Conservation (phyloP, 345 rosid species). For the Turnera subulata region DNA sequence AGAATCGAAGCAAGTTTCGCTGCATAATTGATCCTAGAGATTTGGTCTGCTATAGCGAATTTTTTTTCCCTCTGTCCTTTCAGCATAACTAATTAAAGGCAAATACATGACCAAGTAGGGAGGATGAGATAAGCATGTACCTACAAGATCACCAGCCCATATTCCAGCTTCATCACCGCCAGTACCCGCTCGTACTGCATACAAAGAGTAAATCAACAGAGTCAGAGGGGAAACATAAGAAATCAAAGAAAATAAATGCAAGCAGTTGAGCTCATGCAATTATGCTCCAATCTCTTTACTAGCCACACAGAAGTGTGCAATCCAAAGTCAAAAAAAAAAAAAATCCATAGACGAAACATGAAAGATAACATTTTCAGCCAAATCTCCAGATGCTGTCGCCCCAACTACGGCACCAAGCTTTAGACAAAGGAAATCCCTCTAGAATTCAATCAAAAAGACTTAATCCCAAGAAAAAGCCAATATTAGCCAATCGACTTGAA, state of each 20-base stretch:
- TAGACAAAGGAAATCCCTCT: too few species aligned
- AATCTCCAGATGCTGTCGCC: too few species aligned
- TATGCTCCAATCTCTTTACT: background rate
- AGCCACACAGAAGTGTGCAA: background rate
- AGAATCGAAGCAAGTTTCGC: too few species aligned
- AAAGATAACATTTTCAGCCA: background rate
- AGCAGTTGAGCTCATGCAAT: constrained; percentile 7
- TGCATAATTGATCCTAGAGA: too few species aligned
- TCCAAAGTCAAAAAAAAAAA: background rate
- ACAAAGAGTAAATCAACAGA: constrained; percentile 15
- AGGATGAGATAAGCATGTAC: constrained; percentile 70
- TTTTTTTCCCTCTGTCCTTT: background rate
- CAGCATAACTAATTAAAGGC: constrained; percentile 4
- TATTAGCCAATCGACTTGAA: too few species aligned
- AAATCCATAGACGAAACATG: background rate
- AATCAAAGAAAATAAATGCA: background rate
- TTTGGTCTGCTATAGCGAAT: too few species aligned
- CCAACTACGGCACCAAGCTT: too few species aligned
- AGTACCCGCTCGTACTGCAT: constrained; percentile 94
- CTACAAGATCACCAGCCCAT: constrained; percentile 99
- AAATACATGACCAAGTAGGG: constrained; percentile 16
- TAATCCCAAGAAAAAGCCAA: too few species aligned
- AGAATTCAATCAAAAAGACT: too few species aligned
- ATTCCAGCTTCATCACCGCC: constrained; percentile 99
- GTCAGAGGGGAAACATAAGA: background rate